Evolutionary conservation across 2,329 filamentous ascomycete species (phyloP), one percentile per base, ranked within the genome.

Genomic region (Escovopsis sp.): DNA sequence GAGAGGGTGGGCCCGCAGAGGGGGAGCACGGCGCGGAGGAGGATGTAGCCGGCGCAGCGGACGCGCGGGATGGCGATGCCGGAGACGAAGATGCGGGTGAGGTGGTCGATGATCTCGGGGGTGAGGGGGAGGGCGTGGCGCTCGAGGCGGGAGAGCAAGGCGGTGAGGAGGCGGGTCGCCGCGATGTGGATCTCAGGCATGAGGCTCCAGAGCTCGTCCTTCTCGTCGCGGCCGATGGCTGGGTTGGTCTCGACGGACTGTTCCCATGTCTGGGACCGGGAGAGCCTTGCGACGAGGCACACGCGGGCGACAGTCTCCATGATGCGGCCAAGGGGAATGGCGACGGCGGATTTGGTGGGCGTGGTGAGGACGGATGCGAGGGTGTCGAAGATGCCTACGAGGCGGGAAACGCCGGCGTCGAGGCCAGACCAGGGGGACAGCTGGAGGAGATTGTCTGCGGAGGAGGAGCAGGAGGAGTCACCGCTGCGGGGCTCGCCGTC

Each of bases 181-280:
- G 79, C 74, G 12, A 76, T 57, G 48, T 94, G 85, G 27, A 94
- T 70, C 9, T 70, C 65, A 4, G 87, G 82, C 10, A 94, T 65
- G 14, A 72, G 63, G 32, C 69, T 61, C 72, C 81, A 87, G 4
- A 94, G 65, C 31, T 77, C 72, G 35, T 93, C 84, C 41, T 79
- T 78, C 56, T 94, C 88, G 34, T 92, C 82, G 41, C 79, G 72
- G 23, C 76, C 69, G 42, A 90, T 72, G 42, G 83, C 78, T 7
- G 76, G 65, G 45, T 86, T 87, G 39, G 76, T 64, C 40, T 77
- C 71, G n/a, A 73, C 56, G 2, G 61, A 63, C 43, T 63, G 63
- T 40, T 68, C 61, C 44, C 60, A 60, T 15, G 54, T 56, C 39
- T 64, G 65, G 40, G 53, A 60, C 50, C 49, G 65, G 37, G 44